Percentiles rank a stretch among this genome's conserved stretches.
Conservation (phyloP, 169 alveolate species). For the Eimeria sp. region DNA sequence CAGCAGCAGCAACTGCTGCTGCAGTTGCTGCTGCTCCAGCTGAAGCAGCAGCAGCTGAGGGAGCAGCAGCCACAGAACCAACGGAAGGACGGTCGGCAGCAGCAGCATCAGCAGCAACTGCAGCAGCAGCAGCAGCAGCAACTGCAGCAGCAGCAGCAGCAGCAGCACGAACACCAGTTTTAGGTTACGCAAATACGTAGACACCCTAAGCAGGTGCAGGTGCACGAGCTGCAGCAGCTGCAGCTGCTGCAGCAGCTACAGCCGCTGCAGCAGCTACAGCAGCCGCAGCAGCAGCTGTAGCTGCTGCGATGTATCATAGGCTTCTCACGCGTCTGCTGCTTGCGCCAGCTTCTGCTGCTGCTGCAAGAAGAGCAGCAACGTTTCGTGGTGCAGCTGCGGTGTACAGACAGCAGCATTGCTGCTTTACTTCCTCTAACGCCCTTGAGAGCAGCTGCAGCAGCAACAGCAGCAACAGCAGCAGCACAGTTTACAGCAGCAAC, state of each 20-base stretch:
- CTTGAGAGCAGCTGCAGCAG: not conserved
- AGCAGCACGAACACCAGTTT: not conserved
- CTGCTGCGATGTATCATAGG: not conserved
- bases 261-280: not conserved
- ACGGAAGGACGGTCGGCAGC: not conserved
- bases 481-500: not conserved
- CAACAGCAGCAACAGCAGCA: constrained; percentile 1
- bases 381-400: not conserved
- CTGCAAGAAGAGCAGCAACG: not conserved
- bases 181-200: not conserved
- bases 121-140: no score
- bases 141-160: not conserved
- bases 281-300: constrained; percentile 31
- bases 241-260: not conserved
- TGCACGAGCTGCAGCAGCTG: not conserved
- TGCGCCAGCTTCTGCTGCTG: constrained; percentile 1
- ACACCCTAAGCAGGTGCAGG: not conserved
- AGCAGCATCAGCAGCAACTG: constrained; percentile 5
- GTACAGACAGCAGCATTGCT: constrained; percentile 29
- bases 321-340: not conserved
- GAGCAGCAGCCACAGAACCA: not conserved
- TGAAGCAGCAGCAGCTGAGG: not conserved
- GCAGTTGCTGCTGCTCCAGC: constrained; percentile 39
- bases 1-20: constrained; percentile 39
- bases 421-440: not conserved